Evolutionary conservation across 441 rosid species (phyloP), one percentile per base, ranked within the genome.

Genomic region (Cnidoscolus chayamansa): DNA sequence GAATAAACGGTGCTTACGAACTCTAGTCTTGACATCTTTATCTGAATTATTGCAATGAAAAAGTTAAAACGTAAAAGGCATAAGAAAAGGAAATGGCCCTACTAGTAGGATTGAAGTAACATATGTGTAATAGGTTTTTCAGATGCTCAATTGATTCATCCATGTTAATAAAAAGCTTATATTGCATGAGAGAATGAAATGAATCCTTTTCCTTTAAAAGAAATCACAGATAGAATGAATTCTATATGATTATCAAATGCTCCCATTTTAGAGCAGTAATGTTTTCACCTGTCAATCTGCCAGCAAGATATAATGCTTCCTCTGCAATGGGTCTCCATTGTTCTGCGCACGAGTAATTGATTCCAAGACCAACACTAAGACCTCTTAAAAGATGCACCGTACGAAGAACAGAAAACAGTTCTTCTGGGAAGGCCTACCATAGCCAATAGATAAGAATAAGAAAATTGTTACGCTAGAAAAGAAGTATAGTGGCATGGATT

Each of bases 261-360:
- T 68, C 47, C 45, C 47, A 15, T 32, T 25, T 61, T 16, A 61
- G 10, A 10, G 45, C 48, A 54, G n/a, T 48, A 9, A 31, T 12
- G 48, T 54, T 53, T 74, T 11, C 25, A 88, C 98, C 93, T 82
- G 75, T 86, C 74, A 89, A 74, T 87, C 97, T 91, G 72, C 94
- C 90, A 53, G 97, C 91, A 65, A 35, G 79, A 78, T 74, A 77
- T 71, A 94, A 78, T 76, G 95, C 95, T 76, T 92, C 95, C 84
- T 88, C 93, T 17, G 98, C 98, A 64, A 94, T 83, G 43, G 94
- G 83, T 76, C 89, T 88, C 98, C 98, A 94, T 56, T 90, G 92
- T 76, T 94, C 86, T 10, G 95, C 92, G 49, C 96, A 89, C 0
- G 95, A 91, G 78, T 83, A 94, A 82, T 90, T 92, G 72, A 94